Evolutionary conservation across 2,329 filamentous ascomycete genomes (phyloP).

Genomic region (Berkeleyomyces rouxiae): DNA sequence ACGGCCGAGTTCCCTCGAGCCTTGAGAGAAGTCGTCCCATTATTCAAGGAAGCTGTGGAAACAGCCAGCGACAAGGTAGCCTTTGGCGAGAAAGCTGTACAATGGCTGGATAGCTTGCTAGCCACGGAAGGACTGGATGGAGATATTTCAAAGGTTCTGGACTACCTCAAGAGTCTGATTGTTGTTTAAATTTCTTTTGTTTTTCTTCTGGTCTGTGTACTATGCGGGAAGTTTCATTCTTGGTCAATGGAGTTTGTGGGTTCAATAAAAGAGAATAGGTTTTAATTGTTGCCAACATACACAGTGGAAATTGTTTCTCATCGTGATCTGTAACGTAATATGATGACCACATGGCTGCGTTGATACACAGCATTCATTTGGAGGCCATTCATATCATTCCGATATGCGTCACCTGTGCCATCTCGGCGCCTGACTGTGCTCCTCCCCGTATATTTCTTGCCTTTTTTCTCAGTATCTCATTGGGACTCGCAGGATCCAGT

Average conservation of each 20-base stretch:
- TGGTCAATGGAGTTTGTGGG: constrained; percentile 2
- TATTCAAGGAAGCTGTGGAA: constrained; percentile 36
- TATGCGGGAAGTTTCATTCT: constrained; percentile 1
- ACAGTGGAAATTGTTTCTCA: background rate
- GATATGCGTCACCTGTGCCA: background rate
- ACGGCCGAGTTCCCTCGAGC: constrained; percentile 58
- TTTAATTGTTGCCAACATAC: background rate
- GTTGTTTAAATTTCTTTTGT: background rate
- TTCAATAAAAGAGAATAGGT: background rate
- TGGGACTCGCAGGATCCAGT: background rate
- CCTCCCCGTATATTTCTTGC: background rate
- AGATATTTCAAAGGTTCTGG: constrained; percentile 38
- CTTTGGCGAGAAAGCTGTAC: constrained; percentile 31
- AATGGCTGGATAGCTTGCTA: constrained; percentile 40
- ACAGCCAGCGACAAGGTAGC: constrained; percentile 28
- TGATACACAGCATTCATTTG: background rate
- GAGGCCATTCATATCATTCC: background rate
- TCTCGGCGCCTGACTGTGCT: background rate
- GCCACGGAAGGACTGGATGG: constrained; percentile 34
- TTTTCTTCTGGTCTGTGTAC: background rate
- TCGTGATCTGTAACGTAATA: too few species aligned
- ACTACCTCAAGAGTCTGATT: constrained; percentile 27
- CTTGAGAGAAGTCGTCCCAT: constrained; percentile 46
- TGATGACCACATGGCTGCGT: too few species aligned
- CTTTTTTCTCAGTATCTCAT: background rate